A percentile compares a stretch with the other conserved stretches of the same genome.
Evolutionary conservation across 805 yeast species (phyloP).

Genomic region (Helenozyma baotianmanensis): DNA sequence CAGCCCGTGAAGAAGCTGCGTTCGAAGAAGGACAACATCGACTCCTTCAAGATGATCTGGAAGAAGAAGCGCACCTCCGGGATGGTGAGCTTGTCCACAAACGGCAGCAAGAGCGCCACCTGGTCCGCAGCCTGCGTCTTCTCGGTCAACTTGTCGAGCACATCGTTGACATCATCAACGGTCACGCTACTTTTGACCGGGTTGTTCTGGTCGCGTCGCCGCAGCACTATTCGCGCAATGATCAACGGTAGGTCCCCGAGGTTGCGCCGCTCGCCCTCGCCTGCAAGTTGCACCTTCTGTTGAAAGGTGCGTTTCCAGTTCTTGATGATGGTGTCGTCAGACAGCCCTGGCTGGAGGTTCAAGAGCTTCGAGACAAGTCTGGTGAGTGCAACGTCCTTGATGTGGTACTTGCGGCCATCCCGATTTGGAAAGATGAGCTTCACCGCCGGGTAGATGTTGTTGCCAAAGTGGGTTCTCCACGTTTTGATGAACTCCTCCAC

Average conservation of each 20-base stretch:
- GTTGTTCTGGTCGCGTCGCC: slow-evolving; percentile 47
- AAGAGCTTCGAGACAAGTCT: slow-evolving; percentile 43
- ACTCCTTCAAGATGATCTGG: slow-evolving; percentile 56
- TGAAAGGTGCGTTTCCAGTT: slow-evolving; percentile 37
- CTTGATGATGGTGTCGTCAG: slow-evolving; percentile 45
- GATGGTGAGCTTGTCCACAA: slow-evolving; percentile 51
- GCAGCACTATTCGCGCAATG: slow-evolving; percentile 47
- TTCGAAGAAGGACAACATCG: slow-evolving; percentile 61
- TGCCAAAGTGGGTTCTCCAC: slow-evolving; percentile 35
- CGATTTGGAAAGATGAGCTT: slow-evolving; percentile 58
- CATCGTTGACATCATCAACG: slow-evolving; percentile 27
- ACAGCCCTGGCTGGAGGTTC: slow-evolving; percentile 55
- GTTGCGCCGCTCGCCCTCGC: slow-evolving; percentile 29
- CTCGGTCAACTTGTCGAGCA: slow-evolving; percentile 25
- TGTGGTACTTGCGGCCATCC: slow-evolving; percentile 57
- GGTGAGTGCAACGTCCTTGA: slow-evolving; percentile 62
- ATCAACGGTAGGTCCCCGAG: slow-evolving; percentile 43
- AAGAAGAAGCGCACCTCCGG: slow-evolving; percentile 66
- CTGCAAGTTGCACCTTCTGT: slow-evolving; percentile 36
- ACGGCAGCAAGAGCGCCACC: slow-evolving; percentile 41
- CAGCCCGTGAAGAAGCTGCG: slow-evolving; percentile 52
- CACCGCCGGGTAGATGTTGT: slow-evolving; percentile 62
- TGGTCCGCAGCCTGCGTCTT: slow-evolving; percentile 32
- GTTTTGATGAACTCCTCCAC: slow-evolving; percentile 26
- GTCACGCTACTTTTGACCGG: slow-evolving; percentile 15